These are phyloP conservation scores for Colletotrichum plurivorum DNA, from an alignment of 2,329 filamentous ascomycete species.

Conservation along the genomic window DNA sequence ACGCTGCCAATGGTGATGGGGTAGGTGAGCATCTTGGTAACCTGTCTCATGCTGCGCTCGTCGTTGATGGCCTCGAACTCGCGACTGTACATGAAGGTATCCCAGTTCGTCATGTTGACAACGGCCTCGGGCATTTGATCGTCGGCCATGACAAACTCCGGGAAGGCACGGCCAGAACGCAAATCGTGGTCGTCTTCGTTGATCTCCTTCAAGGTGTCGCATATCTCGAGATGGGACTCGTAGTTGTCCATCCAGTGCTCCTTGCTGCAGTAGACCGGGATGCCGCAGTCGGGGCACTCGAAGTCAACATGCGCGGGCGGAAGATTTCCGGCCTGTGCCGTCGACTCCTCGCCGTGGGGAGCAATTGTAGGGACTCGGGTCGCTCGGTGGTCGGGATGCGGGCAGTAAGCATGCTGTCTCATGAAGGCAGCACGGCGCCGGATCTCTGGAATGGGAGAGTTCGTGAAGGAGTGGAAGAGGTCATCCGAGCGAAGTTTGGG, in stretches of 20 bases:
- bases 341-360: constrained; percentile 73
- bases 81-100: constrained; percentile 93
- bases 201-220: constrained; percentile 90
- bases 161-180: constrained; percentile 89
- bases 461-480: constrained; percentile 92
- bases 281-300: constrained; percentile 95
- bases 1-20: constrained; percentile 93
- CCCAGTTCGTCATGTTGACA: constrained; percentile 99
- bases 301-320: constrained; percentile 89
- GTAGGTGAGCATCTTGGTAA: constrained; percentile 93
- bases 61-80: constrained; percentile 93
- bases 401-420: constrained; percentile 92
- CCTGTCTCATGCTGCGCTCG: constrained; percentile 91
- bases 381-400: constrained; percentile 87
- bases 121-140: constrained; percentile 92
- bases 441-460: constrained; percentile 91
- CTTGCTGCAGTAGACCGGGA: constrained; percentile 94
- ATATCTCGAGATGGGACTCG: constrained; percentile 91
- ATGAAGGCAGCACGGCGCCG: constrained; percentile 91
- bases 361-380: constrained; percentile 78
- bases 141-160: constrained; percentile 92
- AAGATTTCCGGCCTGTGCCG: constrained; percentile 66
- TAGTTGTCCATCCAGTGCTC: constrained; percentile 98
- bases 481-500: constrained; percentile 77
- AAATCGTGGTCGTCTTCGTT: constrained; percentile 99